Percentiles rank a stretch among this genome's conserved stretches.
These are phyloP conservation scores for Suillus occidentalis DNA, from an alignment of 768 basidiomycete species.

Conservation along the genomic window DNA sequence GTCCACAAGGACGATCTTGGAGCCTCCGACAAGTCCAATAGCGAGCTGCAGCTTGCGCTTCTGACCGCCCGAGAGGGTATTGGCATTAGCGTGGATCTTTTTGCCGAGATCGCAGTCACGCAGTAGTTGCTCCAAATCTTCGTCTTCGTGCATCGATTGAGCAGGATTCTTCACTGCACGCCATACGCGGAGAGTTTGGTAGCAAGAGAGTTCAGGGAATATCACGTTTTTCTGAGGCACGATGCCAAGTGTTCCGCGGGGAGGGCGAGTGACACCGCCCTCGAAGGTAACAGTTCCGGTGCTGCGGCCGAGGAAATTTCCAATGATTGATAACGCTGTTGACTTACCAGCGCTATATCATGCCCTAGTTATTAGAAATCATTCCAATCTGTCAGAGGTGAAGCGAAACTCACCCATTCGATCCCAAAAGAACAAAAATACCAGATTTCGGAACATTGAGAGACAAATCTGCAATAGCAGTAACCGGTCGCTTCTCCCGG, in stretches of 20 bases:
- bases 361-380: not conserved
- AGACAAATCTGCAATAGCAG: constrained; percentile 65
- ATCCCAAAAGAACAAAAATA: constrained; percentile 76
- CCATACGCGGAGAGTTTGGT: constrained; percentile 77
- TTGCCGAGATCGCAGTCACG: constrained; percentile 70
- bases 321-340: constrained; percentile 67
- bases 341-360: constrained; percentile 70
- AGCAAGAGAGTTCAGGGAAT: constrained; percentile 72
- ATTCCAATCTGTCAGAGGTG: not conserved
- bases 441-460: constrained; percentile 69
- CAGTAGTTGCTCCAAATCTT: constrained; percentile 67
- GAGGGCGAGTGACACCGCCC: constrained; percentile 51
- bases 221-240: constrained; percentile 85
- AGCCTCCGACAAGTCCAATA: too few species aligned
- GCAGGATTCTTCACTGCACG: constrained; percentile 65
- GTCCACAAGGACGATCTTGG: too few species aligned
- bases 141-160: constrained; percentile 38
- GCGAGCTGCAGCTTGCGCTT: too few species aligned
- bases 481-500: constrained; percentile 48
- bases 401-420: constrained; percentile 54
- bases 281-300: constrained; percentile 57
- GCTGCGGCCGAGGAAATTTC: constrained; percentile 57
- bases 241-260: constrained; percentile 69
- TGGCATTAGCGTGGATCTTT: constrained; percentile 65
- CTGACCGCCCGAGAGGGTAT: too few species aligned